A percentile compares a stretch with the other conserved stretches of the same genome.
Conservation (phyloP, 768 basidiomycete genomes). For the Kondoa malvinella region DNA sequence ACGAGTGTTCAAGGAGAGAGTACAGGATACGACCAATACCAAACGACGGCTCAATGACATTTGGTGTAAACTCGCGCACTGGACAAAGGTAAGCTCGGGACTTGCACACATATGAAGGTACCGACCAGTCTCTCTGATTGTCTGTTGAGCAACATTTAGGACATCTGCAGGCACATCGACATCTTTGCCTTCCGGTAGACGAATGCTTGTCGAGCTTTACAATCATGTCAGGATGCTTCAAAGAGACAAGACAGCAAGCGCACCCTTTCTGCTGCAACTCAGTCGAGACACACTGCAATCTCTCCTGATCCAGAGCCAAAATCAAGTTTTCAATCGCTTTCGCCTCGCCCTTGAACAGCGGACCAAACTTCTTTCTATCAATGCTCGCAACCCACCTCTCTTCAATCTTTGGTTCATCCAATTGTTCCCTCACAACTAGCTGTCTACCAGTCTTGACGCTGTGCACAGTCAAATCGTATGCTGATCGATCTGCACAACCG, state of each 20-base stretch:
- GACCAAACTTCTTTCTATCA: conserved; percentile 76
- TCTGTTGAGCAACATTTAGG: conserved; percentile 61
- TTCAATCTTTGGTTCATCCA: conserved; percentile 67
- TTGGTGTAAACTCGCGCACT: conserved; percentile 92
- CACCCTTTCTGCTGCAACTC: conserved; percentile 56
- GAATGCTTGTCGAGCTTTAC: conserved; percentile 43
- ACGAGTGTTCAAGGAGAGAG: conserved; percentile 80
- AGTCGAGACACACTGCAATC: conserved; percentile 48
- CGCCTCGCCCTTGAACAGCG: conserved; percentile 74
- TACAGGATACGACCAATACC: conserved; percentile 93
- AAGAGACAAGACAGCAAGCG: conserved; percentile 26
- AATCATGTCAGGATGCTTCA: neutral
- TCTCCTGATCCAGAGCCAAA: conserved; percentile 48
- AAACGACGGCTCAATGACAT: conserved; percentile 97
- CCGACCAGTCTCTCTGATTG: conserved; percentile 65
- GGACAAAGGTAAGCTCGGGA: conserved; percentile 12
- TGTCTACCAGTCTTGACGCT: conserved; percentile 63
- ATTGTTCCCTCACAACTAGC: conserved; percentile 65
- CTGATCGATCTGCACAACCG: conserved; percentile 93
- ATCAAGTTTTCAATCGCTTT: conserved; percentile 48
- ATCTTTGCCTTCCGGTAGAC: conserved; percentile 45
- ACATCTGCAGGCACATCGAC: conserved; percentile 57
- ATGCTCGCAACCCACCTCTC: conserved; percentile 63
- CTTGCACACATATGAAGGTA: conserved; percentile 4
- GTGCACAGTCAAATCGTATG: conserved; percentile 89